phyloP scores from a whole-genome alignment of 192 early-diverging fungal genomes.

The Linnemannia elongata region DNA sequence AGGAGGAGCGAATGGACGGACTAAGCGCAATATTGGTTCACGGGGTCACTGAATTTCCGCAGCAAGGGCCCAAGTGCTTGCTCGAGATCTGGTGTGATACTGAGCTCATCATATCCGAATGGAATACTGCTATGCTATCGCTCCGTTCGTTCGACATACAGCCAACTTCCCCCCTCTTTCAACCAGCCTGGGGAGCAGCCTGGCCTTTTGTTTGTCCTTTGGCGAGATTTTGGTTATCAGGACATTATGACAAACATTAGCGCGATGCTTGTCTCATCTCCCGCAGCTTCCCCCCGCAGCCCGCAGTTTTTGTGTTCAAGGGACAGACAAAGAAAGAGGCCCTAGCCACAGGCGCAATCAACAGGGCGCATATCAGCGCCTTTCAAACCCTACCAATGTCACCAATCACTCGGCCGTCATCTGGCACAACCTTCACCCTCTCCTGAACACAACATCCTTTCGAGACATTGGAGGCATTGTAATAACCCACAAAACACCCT shows the following conservation, averaged over 20 bases:
- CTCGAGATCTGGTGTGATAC: not conserved
- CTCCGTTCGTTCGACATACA: not conserved
- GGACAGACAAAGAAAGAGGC: not conserved
- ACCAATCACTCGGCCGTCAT: not conserved
- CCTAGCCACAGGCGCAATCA: not conserved
- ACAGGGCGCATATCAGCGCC: not conserved
- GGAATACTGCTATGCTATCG: not conserved
- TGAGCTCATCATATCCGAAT: not conserved
- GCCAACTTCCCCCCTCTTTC: not conserved
- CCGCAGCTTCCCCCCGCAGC: not conserved
- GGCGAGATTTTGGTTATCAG: not conserved
- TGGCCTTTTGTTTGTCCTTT: not conserved
- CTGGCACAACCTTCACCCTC: not conserved
- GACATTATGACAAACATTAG: not conserved
- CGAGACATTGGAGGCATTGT: not conserved
- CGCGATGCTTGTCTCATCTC: not conserved
- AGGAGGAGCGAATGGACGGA: not conserved
- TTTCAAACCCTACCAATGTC: not conserved
- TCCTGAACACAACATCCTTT: not conserved
- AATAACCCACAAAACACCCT: not conserved
- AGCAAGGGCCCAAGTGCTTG: not conserved
- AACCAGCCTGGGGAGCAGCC: not conserved
- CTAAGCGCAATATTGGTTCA: not conserved
- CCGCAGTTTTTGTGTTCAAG: constrained; percentile 9
- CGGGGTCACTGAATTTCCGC: constrained; percentile 2